Evolutionary conservation across 2,329 filamentous ascomycete species (phyloP).

Genomic region (Chrysoporthe cubensis): DNA sequence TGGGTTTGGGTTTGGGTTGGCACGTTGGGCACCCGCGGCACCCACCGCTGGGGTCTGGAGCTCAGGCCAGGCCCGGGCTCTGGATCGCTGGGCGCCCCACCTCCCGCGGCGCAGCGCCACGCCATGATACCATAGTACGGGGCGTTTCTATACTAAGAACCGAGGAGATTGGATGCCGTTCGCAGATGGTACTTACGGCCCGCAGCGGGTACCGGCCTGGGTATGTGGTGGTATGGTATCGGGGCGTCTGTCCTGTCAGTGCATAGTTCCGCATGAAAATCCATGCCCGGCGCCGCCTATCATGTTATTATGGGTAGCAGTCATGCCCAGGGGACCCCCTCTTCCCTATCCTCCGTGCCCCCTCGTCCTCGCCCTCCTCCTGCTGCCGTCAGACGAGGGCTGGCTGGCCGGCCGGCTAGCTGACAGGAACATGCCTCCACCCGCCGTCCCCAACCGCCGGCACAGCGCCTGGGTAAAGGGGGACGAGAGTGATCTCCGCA

Average conservation of each 20-base stretch:
- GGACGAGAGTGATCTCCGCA: neutral
- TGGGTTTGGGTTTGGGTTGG: too few relatives aligned
- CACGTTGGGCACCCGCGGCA: neutral
- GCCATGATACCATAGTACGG: neutral
- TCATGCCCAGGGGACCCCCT: neutral
- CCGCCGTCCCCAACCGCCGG: too few relatives aligned
- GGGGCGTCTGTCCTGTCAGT: neutral
- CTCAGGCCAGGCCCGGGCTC: slow-evolving; percentile 2
- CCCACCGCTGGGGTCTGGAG: neutral
- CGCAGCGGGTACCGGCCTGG: slow-evolving; percentile 5
- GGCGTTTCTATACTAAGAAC: neutral
- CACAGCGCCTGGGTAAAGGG: neutral
- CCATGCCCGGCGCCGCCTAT: neutral
- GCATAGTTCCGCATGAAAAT: slow-evolving; percentile 12
- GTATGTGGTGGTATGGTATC: neutral
- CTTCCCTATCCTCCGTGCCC: neutral
- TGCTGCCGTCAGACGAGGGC: neutral
- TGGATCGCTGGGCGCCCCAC: neutral
- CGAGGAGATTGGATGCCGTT: slow-evolving; percentile 7
- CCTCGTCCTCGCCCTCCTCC: neutral
- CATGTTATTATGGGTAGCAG: neutral
- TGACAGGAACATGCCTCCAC: neutral
- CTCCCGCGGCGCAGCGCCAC: neutral
- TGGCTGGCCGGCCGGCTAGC: neutral
- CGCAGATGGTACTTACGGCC: slow-evolving; percentile 9